Conservation (phyloP, 345 rosid genomes). For the Moricandia moricandioides region DNA sequence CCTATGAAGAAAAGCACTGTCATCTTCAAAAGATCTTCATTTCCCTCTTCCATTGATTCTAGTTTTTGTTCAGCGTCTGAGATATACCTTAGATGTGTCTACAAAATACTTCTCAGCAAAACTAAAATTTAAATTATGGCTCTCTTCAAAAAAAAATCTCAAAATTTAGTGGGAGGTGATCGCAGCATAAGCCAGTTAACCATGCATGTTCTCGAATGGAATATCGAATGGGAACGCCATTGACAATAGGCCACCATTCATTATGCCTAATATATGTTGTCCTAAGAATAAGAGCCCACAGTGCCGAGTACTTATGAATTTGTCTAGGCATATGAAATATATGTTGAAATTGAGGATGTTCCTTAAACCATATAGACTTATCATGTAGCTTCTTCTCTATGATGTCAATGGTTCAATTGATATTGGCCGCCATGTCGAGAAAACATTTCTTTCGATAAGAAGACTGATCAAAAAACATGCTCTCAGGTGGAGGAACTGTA, state of each 20-base stretch:
- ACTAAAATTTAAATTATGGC: too few relatives aligned
- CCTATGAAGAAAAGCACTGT: background rate
- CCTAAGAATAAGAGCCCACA: background rate
- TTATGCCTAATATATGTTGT: background rate
- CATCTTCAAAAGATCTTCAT: too few relatives aligned
- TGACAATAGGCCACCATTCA: background rate
- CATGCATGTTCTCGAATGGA: background rate
- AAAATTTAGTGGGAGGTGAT: background rate
- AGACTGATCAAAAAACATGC: too few relatives aligned
- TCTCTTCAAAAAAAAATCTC: background rate
- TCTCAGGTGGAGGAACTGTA: too few relatives aligned
- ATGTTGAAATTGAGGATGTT: background rate
- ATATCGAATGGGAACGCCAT: background rate
- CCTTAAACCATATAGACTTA: background rate
- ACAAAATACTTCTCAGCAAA: background rate
- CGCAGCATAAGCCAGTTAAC: background rate
- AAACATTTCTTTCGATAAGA: too few relatives aligned
- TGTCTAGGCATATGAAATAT: background rate
- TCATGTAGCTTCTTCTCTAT: background rate
- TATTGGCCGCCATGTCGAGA: too few relatives aligned
- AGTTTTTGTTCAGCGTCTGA: background rate
- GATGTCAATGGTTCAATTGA: too few relatives aligned
- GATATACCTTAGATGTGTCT: too few relatives aligned
- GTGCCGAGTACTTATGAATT: background rate
- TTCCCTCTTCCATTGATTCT: background rate